Evolutionary conservation across 208 protist species (phyloP).

Genomic region (Crithidia sp.): DNA sequence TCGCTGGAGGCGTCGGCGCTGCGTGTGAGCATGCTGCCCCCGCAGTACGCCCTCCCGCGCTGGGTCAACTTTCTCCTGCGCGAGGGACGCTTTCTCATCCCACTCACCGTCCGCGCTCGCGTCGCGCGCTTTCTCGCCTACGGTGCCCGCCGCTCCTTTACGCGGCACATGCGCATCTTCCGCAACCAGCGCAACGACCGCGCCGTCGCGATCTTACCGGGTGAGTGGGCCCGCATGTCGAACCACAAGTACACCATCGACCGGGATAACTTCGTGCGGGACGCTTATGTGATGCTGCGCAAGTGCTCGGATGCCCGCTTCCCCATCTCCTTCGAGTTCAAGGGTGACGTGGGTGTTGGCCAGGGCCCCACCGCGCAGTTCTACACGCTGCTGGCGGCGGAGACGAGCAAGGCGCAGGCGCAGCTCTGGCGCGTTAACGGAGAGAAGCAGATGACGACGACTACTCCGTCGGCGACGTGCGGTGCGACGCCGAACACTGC

Average conservation of each 20-base stretch:
- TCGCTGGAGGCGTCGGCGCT: slow-evolving; percentile 79
- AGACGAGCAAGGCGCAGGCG: slow-evolving; percentile 47
- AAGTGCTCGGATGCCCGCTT: slow-evolving; percentile 70
- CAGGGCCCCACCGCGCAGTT: slow-evolving; percentile 92
- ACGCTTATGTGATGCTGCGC: slow-evolving; percentile 69
- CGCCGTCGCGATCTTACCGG: slow-evolving; percentile 43
- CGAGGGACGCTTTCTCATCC: slow-evolving; percentile 77
- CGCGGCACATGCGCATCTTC: slow-evolving; percentile 62
- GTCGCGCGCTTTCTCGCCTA: slow-evolving; percentile 83
- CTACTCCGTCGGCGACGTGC: background rate
- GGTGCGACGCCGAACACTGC: background rate
- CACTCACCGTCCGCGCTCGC: slow-evolving; percentile 51
- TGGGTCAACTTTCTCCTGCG: slow-evolving; percentile 84
- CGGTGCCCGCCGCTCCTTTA: slow-evolving; percentile 73
- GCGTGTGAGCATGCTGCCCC: slow-evolving; percentile 77
- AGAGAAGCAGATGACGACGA: background rate
- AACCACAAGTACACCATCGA: slow-evolving; percentile 88
- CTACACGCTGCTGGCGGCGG: slow-evolving; percentile 77
- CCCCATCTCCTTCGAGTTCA: slow-evolving; percentile 89
- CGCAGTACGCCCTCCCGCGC: slow-evolving; percentile 71
- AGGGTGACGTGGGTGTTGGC: slow-evolving; percentile 87
- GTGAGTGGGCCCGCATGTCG: slow-evolving; percentile 71
- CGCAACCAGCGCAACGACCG: slow-evolving; percentile 52
- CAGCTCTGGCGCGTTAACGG: slow-evolving; percentile 60
- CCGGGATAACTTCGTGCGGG: slow-evolving; percentile 60